Evolutionary conservation across 176 grass and related monocot species (phyloP).

Genomic region (Sorghum bicolor): DNA sequence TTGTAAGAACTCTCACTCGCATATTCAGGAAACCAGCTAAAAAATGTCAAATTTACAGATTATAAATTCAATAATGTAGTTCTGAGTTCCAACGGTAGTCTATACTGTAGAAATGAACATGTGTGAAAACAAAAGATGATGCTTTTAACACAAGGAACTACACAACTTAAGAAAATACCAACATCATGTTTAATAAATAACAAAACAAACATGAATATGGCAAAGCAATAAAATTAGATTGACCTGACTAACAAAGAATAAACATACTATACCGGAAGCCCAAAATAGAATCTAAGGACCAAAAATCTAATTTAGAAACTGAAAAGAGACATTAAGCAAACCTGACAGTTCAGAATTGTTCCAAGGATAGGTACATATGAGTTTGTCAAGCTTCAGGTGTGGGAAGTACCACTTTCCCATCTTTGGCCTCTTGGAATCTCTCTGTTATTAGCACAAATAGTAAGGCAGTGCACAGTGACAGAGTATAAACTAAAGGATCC

Average conservation of each 20-base stretch:
- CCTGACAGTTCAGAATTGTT: constrained; percentile 59
- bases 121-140: constrained; percentile 9
- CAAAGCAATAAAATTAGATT: constrained; percentile 4
- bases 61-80: neutral
- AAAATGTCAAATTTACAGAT: neutral
- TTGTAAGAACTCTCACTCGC: constrained; percentile 33
- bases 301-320: neutral
- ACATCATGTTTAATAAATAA: neutral
- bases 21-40: constrained; percentile 16
- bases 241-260: neutral
- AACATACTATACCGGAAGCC: neutral
- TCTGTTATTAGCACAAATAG: constrained; percentile 43
- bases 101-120: neutral
- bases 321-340: constrained; percentile 31
- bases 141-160: neutral
- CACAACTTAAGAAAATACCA: neutral
- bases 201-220: constrained; percentile 4
- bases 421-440: constrained; percentile 59
- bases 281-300: neutral
- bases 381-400: constrained; percentile 66
- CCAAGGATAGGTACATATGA: constrained; percentile 82
- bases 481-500: constrained; percentile 2
- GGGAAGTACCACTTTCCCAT: constrained; percentile 90
- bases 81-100: neutral
- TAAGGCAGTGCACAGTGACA: constrained; percentile 7